Conservation (phyloP, 768 basidiomycete genomes). For the Mrakia blollopis region DNA sequence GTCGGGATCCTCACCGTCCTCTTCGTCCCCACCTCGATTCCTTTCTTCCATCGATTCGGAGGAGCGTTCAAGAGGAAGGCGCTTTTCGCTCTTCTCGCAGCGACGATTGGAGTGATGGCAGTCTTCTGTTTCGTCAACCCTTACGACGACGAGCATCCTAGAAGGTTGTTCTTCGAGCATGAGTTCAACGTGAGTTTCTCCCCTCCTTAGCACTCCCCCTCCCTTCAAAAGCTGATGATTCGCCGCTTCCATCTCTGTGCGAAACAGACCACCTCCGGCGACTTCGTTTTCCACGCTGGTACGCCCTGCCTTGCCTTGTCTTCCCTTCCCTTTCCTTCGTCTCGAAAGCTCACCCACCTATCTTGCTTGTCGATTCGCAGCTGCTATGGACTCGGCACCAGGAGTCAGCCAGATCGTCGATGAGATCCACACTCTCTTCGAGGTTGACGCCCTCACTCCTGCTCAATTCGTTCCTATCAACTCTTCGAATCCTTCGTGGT, state of each 20-base stretch:
- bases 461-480: conserved; percentile 4
- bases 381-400: conserved; percentile 30
- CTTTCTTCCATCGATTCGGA: conserved; percentile 30
- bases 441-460: not conserved
- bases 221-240: not conserved
- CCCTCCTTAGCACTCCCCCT: not conserved
- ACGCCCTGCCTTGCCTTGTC: not conserved
- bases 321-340: not conserved
- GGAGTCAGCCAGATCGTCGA: conserved; percentile 10
- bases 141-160: conserved; percentile 12
- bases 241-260: too few species aligned
- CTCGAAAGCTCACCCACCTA: not conserved
- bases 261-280: not conserved
- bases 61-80: not conserved
- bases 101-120: not conserved
- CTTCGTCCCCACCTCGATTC: conserved; percentile 14
- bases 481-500: not conserved
- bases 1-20: conserved; percentile 17
- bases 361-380: not conserved
- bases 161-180: conserved; percentile 28
- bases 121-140: conserved; percentile 5
- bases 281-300: conserved; percentile 10
- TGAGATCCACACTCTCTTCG: conserved; percentile 23
- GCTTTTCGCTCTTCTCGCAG: not conserved
- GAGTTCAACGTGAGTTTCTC: conserved; percentile 4